phyloP scores from a whole-genome alignment of 192 early-diverging fungal genomes.

The Endogone sp. region DNA sequence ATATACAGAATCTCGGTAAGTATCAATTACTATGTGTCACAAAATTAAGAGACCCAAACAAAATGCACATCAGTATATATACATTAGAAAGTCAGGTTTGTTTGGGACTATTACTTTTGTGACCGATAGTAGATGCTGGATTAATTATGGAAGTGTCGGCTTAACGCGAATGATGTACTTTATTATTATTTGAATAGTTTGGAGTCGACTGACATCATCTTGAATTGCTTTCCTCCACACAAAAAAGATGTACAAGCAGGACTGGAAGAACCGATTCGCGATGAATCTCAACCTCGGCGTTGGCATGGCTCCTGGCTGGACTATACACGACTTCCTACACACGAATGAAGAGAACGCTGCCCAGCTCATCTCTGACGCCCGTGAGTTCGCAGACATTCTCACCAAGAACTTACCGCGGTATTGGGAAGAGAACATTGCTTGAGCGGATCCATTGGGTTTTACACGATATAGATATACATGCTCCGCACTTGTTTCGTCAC shows the following conservation, averaged over 20 bases:
- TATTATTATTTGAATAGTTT: neutral
- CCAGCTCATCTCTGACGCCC: constrained; percentile 7
- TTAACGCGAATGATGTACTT: no score
- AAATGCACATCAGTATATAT: no score
- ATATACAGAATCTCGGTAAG: constrained; percentile 18
- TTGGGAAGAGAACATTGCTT: constrained; percentile 5
- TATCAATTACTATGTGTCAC: no score
- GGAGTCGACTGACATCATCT: neutral
- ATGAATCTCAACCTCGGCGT: constrained; percentile 24
- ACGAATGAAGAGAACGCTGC: constrained; percentile 11
- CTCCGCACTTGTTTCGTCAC: no score
- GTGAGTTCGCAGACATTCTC: constrained; percentile 14
- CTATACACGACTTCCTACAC: constrained; percentile 19
- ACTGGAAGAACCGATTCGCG: constrained; percentile 34
- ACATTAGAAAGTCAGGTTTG: no score
- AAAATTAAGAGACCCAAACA: no score
- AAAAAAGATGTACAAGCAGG: constrained; percentile 19
- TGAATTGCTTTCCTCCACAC: neutral
- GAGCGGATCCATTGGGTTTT: no score
- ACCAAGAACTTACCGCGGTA: constrained; percentile 16
- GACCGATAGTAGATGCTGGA: no score
- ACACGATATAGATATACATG: no score
- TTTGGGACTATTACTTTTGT: no score
- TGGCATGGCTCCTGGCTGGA: constrained; percentile 36
- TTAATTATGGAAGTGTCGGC: no score